A percentile compares a stretch with the other conserved stretches of the same genome.
These are phyloP conservation scores for Tricharina praecox DNA, from an alignment of 495 filamentous ascomycete species.

Conservation along the genomic window DNA sequence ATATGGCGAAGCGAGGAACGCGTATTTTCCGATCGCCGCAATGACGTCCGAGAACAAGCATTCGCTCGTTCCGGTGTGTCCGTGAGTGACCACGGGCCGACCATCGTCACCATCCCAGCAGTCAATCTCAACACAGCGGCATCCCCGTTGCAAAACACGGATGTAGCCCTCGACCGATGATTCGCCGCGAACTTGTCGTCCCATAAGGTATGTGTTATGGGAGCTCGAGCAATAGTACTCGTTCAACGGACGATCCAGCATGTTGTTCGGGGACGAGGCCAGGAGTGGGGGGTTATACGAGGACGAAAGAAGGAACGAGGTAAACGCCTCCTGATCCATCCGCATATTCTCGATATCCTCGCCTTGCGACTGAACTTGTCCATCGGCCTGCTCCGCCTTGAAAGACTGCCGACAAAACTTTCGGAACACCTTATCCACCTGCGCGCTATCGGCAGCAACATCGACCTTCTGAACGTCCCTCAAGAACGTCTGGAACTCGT, in stretches of 20 bases:
- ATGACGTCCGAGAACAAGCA: slow-evolving; percentile 81
- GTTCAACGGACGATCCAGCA: slow-evolving; percentile 69
- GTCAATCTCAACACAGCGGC: slow-evolving; percentile 90
- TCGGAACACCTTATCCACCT: slow-evolving; percentile 60
- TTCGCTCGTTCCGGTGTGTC: slow-evolving; percentile 68
- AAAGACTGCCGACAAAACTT: slow-evolving; percentile 51
- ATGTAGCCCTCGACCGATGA: slow-evolving; percentile 94
- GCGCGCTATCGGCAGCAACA: slow-evolving; percentile 42
- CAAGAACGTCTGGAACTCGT: slow-evolving; percentile 63
- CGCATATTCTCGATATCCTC: slow-evolving; percentile 32
- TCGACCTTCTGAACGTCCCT: slow-evolving; percentile 56
- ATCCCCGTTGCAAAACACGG: slow-evolving; percentile 68
- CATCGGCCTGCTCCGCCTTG: slow-evolving; percentile 13
- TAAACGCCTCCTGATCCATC: slow-evolving; percentile 61
- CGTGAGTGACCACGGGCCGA: slow-evolving; percentile 75
- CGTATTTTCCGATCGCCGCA: slow-evolving; percentile 80
- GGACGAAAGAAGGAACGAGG: slow-evolving; percentile 54
- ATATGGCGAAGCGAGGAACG: slow-evolving; percentile 63
- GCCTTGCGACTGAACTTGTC: slow-evolving; percentile 14
- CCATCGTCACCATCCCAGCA: slow-evolving; percentile 89
- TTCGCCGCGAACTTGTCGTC: slow-evolving; percentile 70
- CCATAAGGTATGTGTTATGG: slow-evolving; percentile 91
- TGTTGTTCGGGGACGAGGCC: slow-evolving; percentile 9
- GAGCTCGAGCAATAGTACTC: slow-evolving; percentile 98
- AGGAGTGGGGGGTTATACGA: slow-evolving; percentile 26